Conservation (phyloP, 495 filamentous ascomycete genomes). For the Achaetomiella virescens region DNA sequence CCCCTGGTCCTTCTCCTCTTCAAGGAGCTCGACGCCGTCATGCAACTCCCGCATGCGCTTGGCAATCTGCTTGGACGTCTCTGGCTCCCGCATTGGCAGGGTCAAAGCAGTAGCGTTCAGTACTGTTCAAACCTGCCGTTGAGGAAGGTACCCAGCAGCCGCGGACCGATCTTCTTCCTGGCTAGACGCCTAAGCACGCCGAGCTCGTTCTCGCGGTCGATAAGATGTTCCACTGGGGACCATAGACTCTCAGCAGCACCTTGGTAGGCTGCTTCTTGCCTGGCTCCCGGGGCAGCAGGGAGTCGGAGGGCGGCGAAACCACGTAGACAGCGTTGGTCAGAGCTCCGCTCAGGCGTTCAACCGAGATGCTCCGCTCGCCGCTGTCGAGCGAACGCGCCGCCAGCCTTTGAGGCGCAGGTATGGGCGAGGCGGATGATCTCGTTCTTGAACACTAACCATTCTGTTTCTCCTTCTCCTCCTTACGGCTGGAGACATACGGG, state of each 20-base stretch:
- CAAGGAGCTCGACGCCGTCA: slow-evolving; percentile 80
- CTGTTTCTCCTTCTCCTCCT: slow-evolving; percentile 58
- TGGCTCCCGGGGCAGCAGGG: slow-evolving; percentile 29
- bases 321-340: slow-evolving; percentile 96
- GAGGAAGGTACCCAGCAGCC: slow-evolving; percentile 84
- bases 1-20: slow-evolving; percentile 68
- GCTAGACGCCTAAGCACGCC: slow-evolving; percentile 80
- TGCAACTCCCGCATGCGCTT: slow-evolving; percentile 97
- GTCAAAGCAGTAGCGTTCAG: slow-evolving; percentile 74
- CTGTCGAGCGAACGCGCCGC: slow-evolving; percentile 66
- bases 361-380: slow-evolving; percentile 63
- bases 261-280: slow-evolving; percentile 50
- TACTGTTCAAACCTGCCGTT: slow-evolving; percentile 98
- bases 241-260: slow-evolving; percentile 87
- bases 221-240: slow-evolving; percentile 93
- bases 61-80: slow-evolving; percentile 88
- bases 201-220: slow-evolving; percentile 87
- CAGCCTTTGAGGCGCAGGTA: slow-evolving; percentile 87
- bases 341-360: slow-evolving; percentile 84
- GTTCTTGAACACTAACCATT: slow-evolving; percentile 78
- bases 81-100: slow-evolving; percentile 67
- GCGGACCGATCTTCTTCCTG: slow-evolving; percentile 85
- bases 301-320: slow-evolving; percentile 69
- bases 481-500: slow-evolving; percentile 34
- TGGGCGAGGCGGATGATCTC: slow-evolving; percentile 87